phyloP scores from a whole-genome alignment of 352 stramenopile species.

The Phytophthora melonis region DNA sequence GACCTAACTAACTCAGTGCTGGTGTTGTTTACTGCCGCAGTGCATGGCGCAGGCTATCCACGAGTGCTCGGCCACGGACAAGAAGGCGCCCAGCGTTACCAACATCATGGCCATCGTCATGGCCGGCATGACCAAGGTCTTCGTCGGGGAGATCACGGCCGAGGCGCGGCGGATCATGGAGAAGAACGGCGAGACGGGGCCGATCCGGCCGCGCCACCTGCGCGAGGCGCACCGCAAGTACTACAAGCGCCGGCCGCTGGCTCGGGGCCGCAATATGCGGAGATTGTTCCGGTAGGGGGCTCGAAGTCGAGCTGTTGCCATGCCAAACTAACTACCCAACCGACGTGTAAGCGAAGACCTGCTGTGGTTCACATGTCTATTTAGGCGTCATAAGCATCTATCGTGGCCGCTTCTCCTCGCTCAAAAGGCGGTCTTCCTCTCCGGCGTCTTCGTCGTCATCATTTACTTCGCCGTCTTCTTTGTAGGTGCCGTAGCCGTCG shows the following conservation, averaged over 20 bases:
- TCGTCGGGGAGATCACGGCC: slow-evolving; percentile 80
- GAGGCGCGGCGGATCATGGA: slow-evolving; percentile 88
- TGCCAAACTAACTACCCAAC: not conserved
- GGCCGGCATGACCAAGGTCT: slow-evolving; percentile 89
- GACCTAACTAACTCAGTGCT: not conserved
- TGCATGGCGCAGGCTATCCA: slow-evolving; percentile 85
- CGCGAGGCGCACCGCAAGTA: slow-evolving; percentile 86
- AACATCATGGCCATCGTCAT: slow-evolving; percentile 91
- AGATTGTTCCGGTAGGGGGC: slow-evolving; percentile 57
- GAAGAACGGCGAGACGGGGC: slow-evolving; percentile 74
- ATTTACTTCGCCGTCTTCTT: slow-evolving; percentile 21
- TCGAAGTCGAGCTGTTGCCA: not conserved
- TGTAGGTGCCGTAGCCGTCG: slow-evolving; percentile 38
- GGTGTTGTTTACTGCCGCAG: slow-evolving; percentile 35
- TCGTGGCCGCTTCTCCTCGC: slow-evolving; percentile 53
- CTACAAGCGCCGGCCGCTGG: slow-evolving; percentile 79
- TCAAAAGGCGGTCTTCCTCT: slow-evolving; percentile 49
- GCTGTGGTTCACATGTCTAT: slow-evolving; percentile 45
- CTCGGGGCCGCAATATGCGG: slow-evolving; percentile 64
- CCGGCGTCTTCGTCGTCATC: slow-evolving; percentile 21
- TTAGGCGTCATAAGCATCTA: slow-evolving; percentile 56
- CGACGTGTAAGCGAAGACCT: slow-evolving; percentile 7
- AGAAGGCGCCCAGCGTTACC: slow-evolving; percentile 65
- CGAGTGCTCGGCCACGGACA: slow-evolving; percentile 65
- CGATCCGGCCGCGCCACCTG: slow-evolving; percentile 79